These are phyloP conservation scores for Xanthoceras sorbifolium DNA, from an alignment of 345 rosid species.

Conservation along the genomic window DNA sequence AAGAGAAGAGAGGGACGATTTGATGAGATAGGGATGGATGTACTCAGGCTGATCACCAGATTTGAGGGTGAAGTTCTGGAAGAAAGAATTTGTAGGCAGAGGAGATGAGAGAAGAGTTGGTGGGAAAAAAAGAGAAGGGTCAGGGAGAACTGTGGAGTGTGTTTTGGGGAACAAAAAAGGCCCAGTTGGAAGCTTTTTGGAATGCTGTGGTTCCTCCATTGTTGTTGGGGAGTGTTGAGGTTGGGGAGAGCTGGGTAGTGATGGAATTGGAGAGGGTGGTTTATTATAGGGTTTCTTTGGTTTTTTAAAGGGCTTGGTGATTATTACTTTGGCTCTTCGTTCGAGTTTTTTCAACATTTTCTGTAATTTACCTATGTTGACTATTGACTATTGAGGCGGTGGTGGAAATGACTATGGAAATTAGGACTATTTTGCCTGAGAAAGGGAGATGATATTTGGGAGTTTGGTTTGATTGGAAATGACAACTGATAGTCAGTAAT, in stretches of 20 bases:
- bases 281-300: constrained; percentile 20
- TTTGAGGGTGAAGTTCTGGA: constrained; percentile 87
- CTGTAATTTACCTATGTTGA: neutral
- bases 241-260: constrained; percentile 11
- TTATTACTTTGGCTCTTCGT: constrained; percentile 28
- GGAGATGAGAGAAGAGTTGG: constrained; percentile 71
- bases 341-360: constrained; percentile 34
- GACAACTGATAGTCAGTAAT: no score
- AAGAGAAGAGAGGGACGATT: constrained; percentile 62
- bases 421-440: no score
- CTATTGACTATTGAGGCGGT: no score
- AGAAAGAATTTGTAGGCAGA: constrained; percentile 86
- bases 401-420: no score
- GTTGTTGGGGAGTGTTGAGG: neutral
- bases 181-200: constrained; percentile 20
- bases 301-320: constrained; percentile 43
- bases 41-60: constrained; percentile 85
- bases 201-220: constrained; percentile 24
- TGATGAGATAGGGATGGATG: constrained; percentile 87
- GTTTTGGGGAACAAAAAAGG: constrained; percentile 68
- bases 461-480: no score
- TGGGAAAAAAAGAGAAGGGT: constrained; percentile 77
- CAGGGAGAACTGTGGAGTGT: constrained; percentile 72
- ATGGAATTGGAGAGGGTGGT: constrained; percentile 3
- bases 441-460: no score